phyloP scores from a whole-genome alignment of 768 basidiomycete species.

The Nevesoporus exiguus region DNA sequence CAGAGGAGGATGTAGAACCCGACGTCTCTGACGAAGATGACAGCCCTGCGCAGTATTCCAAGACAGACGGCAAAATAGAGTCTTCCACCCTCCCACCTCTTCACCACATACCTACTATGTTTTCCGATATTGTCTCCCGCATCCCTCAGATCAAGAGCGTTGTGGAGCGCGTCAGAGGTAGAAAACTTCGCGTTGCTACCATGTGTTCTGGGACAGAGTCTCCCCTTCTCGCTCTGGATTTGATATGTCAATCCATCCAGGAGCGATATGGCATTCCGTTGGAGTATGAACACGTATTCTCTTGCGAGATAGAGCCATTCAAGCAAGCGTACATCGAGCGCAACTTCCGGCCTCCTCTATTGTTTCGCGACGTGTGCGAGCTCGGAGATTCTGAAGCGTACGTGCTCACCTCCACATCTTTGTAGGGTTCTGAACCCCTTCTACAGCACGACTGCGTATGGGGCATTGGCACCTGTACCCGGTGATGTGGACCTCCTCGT shows the following conservation, averaged over 20 bases:
- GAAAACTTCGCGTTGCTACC: constrained; percentile 89
- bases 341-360: constrained; percentile 87
- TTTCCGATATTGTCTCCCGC: constrained; percentile 66
- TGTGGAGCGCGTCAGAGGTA: constrained; percentile 63
- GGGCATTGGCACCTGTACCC: constrained; percentile 78
- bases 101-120: constrained; percentile 66
- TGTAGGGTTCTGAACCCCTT: constrained; percentile 1
- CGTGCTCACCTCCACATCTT: constrained; percentile 25
- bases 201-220: constrained; percentile 99
- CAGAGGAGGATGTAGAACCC: constrained; percentile 34
- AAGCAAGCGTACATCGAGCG: constrained; percentile 97
- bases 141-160: constrained; percentile 65
- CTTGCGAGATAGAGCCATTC: constrained; percentile 96
- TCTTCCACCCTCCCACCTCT: constrained; percentile 75
- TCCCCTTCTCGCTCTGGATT: constrained; percentile 82
- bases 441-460: constrained; percentile 85
- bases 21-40: constrained; percentile 32
- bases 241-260: constrained; percentile 74
- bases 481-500: constrained; percentile 88
- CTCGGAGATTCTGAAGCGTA: constrained; percentile 77
- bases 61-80: constrained; percentile 42
- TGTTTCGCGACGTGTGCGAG: constrained; percentile 94
- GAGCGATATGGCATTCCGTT: constrained; percentile 63
- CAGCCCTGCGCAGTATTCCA: constrained; percentile 33
- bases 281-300: constrained; percentile 88